These are phyloP conservation scores for Begonia peltatifolia DNA, from an alignment of 306 rosid genomes.

Conservation along the genomic window DNA sequence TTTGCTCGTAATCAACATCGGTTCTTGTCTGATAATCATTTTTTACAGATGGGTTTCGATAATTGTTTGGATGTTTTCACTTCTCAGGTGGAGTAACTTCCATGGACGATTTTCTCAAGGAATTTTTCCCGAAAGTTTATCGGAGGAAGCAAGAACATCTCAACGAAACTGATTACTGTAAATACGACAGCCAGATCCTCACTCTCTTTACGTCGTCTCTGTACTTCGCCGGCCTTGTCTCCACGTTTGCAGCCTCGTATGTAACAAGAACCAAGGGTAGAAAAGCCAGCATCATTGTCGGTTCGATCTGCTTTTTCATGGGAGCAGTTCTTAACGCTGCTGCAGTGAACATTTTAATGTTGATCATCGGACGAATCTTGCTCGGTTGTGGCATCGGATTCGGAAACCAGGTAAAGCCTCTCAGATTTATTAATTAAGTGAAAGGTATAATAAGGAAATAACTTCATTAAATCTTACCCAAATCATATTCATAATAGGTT, in stretches of 20 bases:
- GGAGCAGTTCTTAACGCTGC: slow-evolving; percentile 75
- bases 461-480: too few relatives aligned
- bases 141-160: slow-evolving; percentile 50
- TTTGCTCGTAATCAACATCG: too few relatives aligned
- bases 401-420: slow-evolving; percentile 69
- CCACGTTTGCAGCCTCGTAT: slow-evolving; percentile 71
- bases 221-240: slow-evolving; percentile 69
- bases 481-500: slow-evolving; percentile 3
- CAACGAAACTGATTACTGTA: slow-evolving; percentile 73
- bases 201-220: slow-evolving; percentile 92
- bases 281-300: slow-evolving; percentile 77
- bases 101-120: slow-evolving; percentile 74
- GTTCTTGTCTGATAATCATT: too few relatives aligned
- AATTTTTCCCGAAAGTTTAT: slow-evolving; percentile 63
- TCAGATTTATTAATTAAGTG: too few relatives aligned
- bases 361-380: slow-evolving; percentile 65
- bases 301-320: slow-evolving; percentile 61
- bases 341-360: slow-evolving; percentile 57
- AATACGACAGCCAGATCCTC: slow-evolving; percentile 71
- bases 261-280: slow-evolving; percentile 70
- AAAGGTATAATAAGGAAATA: too few relatives aligned
- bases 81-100: slow-evolving; percentile 81
- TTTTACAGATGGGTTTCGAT: too few relatives aligned
- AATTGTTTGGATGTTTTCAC: too few relatives aligned
- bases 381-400: slow-evolving; percentile 88